phyloP scores from a whole-genome alignment of 2,329 filamentous ascomycete species.

The Cladosporium sp. region DNA sequence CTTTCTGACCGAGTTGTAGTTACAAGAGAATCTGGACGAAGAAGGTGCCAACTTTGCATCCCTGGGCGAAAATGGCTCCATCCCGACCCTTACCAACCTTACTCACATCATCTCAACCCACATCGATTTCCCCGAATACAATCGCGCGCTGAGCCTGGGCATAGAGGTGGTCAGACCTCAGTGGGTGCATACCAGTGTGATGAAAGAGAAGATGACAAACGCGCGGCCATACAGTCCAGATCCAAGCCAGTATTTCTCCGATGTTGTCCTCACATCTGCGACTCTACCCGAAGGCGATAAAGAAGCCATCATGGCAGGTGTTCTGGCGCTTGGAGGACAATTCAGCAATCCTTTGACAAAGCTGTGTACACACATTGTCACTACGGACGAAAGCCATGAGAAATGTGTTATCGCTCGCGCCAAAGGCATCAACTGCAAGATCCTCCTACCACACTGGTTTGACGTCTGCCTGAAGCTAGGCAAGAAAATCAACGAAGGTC shows the following conservation, averaged over 20 bases:
- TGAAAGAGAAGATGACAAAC: slow-evolving; percentile 69
- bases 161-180: slow-evolving; percentile 79
- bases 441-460: slow-evolving; percentile 96
- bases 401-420: slow-evolving; percentile 64
- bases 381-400: slow-evolving; percentile 71
- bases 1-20: background rate
- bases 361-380: slow-evolving; percentile 84
- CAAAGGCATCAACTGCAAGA: slow-evolving; percentile 71
- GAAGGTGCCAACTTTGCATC: slow-evolving; percentile 49
- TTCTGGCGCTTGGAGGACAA: slow-evolving; percentile 83
- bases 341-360: slow-evolving; percentile 71
- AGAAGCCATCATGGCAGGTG: slow-evolving; percentile 87
- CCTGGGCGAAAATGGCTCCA: slow-evolving; percentile 42
- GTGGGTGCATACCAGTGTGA: slow-evolving; percentile 75
- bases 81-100: slow-evolving; percentile 47
- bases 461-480: slow-evolving; percentile 94
- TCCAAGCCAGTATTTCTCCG: slow-evolving; percentile 83
- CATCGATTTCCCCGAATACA: slow-evolving; percentile 89
- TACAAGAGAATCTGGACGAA: slow-evolving; percentile 20
- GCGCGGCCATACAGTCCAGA: slow-evolving; percentile 87
- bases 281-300: slow-evolving; percentile 84
- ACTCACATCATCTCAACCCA: slow-evolving; percentile 72
- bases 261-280: slow-evolving; percentile 78
- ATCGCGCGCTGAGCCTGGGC: slow-evolving; percentile 70
- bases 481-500: slow-evolving; percentile 82